A percentile compares a stretch with the other conserved stretches of the same genome.
These are phyloP conservation scores for Cryomyces antarcticus DNA, from an alignment of 495 filamentous ascomycete species.

Conservation along the genomic window DNA sequence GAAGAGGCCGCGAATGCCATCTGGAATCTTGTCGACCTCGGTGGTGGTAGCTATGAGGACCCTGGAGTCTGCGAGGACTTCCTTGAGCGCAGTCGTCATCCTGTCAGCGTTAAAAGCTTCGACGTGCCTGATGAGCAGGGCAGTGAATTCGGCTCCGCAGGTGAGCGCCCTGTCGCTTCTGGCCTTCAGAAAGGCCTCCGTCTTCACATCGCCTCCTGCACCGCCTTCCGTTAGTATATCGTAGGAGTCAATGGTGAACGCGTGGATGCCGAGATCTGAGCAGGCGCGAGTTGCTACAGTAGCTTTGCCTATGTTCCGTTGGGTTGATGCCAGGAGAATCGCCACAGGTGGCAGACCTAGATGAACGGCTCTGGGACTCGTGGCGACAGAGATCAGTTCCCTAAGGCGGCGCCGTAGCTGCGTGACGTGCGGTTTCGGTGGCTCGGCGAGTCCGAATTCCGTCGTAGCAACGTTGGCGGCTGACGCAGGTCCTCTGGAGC, in stretches of 20 bases:
- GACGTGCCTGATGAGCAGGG: conserved; percentile 68
- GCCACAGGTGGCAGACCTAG: conserved; percentile 73
- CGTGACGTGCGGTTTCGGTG: conserved; percentile 32
- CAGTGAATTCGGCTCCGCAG: conserved; percentile 66
- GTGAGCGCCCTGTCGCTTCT: conserved; percentile 73
- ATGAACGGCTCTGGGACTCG: conserved; percentile 68
- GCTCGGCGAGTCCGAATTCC: background rate
- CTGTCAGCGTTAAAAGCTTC: conserved; percentile 81
- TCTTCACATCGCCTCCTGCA: conserved; percentile 76
- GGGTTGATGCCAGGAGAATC: conserved; percentile 71
- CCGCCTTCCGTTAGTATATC: conserved; percentile 83
- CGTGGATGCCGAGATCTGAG: conserved; percentile 74
- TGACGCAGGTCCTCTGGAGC: conserved; percentile 25
- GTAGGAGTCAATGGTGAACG: conserved; percentile 75
- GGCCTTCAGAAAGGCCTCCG: conserved; percentile 70
- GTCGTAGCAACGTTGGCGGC: background rate
- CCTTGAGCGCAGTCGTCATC: conserved; percentile 63
- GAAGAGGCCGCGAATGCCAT: conserved; percentile 75
- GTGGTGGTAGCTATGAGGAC: conserved; percentile 86
- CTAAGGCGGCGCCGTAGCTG: conserved; percentile 55
- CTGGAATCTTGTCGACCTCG: conserved; percentile 81
- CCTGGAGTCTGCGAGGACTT: conserved; percentile 48
- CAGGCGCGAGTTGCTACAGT: conserved; percentile 57
- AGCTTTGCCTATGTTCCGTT: conserved; percentile 79
- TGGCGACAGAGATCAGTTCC: conserved; percentile 73